phyloP scores from a whole-genome alignment of 345 rosid genomes.

The Ceriops decandra region DNA sequence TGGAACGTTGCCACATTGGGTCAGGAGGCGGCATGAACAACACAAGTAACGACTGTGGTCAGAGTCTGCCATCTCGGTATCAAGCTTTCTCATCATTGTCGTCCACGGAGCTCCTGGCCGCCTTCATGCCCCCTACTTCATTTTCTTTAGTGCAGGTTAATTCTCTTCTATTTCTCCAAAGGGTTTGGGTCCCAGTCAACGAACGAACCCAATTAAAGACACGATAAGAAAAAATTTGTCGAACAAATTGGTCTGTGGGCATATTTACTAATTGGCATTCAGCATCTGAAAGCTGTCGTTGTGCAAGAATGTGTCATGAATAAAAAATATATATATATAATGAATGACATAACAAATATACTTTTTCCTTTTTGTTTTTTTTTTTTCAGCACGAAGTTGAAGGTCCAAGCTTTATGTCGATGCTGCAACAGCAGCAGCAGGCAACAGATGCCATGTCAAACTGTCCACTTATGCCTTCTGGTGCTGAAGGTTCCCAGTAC shows the following conservation, averaged over 20 bases:
- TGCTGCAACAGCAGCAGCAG: conserved; percentile 24
- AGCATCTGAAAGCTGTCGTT: not conserved
- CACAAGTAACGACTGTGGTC: conserved; percentile 4
- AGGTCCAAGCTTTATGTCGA: conserved; percentile 21
- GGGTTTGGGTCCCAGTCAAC: not conserved
- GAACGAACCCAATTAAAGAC: too few relatives aligned
- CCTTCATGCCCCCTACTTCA: conserved; percentile 36
- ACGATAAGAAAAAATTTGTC: not conserved
- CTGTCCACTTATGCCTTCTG: conserved; percentile 23
- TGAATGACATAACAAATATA: not conserved
- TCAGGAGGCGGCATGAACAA: conserved; percentile 18
- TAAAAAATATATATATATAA: too few relatives aligned
- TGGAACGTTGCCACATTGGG: conserved; percentile 20
- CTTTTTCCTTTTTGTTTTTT: not conserved
- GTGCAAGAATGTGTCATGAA: not conserved
- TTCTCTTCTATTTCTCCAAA: not conserved
- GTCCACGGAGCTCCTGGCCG: conserved; percentile 33
- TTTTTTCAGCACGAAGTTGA: conserved; percentile 15
- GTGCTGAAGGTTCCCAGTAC: conserved; percentile 26
- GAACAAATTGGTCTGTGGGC: too few relatives aligned
- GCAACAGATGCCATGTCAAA: conserved; percentile 16
- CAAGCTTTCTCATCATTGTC: conserved; percentile 30
- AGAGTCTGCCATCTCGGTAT: conserved; percentile 29
- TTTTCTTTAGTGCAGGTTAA: conserved; percentile 23
- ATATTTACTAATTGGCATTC: too few relatives aligned